Evolutionary conservation across 139 green algal species (phyloP).

Genomic region (Eudorina sp.): DNA sequence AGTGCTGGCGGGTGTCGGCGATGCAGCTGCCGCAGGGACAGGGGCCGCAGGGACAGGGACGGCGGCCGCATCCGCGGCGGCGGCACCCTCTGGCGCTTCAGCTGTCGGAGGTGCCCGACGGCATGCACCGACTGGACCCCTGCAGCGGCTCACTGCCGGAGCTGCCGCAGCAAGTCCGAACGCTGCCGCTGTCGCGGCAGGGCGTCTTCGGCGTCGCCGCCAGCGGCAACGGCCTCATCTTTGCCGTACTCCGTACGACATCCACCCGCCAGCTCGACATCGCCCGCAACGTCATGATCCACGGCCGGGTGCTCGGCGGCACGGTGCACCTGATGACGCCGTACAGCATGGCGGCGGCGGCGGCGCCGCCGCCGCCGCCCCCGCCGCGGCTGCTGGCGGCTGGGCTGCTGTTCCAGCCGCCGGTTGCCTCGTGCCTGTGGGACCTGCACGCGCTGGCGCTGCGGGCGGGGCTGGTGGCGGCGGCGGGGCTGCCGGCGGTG

Average conservation of each 20-base stretch:
- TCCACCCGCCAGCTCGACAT: not conserved
- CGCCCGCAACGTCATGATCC: not conserved
- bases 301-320: conserved; percentile 4
- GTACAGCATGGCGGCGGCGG: not conserved
- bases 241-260: conserved; percentile 22
- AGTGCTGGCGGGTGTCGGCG: not conserved
- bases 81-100: not conserved
- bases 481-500: not conserved
- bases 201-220: not conserved
- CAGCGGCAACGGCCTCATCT: conserved; percentile 32
- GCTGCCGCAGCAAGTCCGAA: not conserved
- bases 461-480: conserved; percentile 10
- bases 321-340: conserved; percentile 31
- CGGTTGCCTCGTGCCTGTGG: conserved; percentile 12
- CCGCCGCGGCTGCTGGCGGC: not conserved
- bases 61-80: not conserved
- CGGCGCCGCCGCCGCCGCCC: not conserved
- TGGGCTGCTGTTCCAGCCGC: conserved; percentile 30
- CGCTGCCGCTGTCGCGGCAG: conserved; percentile 12
- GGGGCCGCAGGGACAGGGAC: too few relatives aligned
- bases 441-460: conserved; percentile 24
- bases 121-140: conserved; percentile 26
- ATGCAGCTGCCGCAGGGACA: not conserved
- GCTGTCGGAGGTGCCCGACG: not conserved
- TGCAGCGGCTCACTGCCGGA: not conserved